These are phyloP conservation scores for Macrophomina tecta DNA, from an alignment of 2,329 filamentous ascomycete genomes.

Conservation along the genomic window DNA sequence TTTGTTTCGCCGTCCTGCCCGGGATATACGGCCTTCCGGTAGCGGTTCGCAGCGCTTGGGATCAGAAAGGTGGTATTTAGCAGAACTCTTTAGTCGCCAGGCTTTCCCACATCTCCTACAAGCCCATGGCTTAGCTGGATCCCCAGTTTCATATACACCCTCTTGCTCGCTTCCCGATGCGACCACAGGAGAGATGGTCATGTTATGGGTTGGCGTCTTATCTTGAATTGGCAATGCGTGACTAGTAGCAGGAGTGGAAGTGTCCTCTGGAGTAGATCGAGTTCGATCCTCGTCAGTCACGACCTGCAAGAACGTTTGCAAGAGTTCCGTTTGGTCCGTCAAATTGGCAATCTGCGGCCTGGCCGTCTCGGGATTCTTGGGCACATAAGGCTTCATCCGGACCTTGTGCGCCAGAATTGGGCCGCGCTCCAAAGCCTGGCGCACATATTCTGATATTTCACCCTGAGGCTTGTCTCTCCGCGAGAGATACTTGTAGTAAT, in stretches of 20 bases:
- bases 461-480: constrained; percentile 6
- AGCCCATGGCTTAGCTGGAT: background rate
- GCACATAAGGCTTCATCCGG: constrained; percentile 6
- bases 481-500: constrained; percentile 33
- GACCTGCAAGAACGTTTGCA: background rate
- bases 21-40: background rate
- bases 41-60: background rate
- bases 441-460: constrained; percentile 1
- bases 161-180: background rate
- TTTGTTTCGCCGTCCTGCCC: background rate
- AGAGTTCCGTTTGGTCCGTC: background rate
- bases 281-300: background rate
- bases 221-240: background rate
- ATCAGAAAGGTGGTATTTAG: background rate
- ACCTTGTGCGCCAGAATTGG: constrained; percentile 5
- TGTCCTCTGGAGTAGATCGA: background rate
- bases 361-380: constrained; percentile 1
- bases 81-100: background rate
- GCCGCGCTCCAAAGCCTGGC: constrained; percentile 1
- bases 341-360: background rate
- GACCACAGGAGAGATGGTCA: background rate
- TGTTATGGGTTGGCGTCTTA: background rate
- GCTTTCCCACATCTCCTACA: background rate
- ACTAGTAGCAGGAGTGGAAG: background rate
- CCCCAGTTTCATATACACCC: background rate